A percentile compares a stretch with the other conserved stretches of the same genome.
Conservation (phyloP, 2,329 filamentous ascomycete species). For the Colletotrichum lupini region DNA sequence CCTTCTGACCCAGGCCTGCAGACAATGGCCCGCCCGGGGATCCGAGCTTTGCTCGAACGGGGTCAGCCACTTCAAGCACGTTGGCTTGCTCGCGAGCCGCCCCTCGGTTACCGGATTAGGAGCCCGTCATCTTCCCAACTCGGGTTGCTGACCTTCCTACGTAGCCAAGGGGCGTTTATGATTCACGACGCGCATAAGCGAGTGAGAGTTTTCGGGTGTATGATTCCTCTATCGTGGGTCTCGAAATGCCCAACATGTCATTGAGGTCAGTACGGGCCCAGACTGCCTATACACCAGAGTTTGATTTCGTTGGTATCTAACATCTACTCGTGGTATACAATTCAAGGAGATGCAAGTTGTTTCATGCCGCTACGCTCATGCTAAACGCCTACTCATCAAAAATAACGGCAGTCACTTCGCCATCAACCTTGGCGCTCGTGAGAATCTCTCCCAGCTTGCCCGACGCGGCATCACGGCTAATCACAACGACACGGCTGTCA, state of each 20-base stretch:
- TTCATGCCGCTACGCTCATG: background rate
- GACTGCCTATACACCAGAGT: background rate
- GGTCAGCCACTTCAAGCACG: background rate
- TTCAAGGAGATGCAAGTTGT: too few relatives aligned
- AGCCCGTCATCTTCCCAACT: background rate
- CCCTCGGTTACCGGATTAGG: background rate
- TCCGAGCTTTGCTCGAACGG: background rate
- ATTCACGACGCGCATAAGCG: background rate
- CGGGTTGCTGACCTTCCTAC: background rate
- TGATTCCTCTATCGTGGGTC: background rate
- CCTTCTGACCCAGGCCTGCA: background rate
- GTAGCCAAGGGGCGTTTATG: background rate
- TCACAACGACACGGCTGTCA: constrained; percentile 69
- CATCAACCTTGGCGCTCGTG: constrained; percentile 54
- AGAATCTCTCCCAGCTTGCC: constrained; percentile 65
- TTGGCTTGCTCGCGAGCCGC: background rate
- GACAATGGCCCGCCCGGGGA: background rate
- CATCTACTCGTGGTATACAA: background rate
- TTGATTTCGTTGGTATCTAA: background rate
- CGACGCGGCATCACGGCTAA: constrained; percentile 67
- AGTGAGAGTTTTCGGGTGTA: background rate
- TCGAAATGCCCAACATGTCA: background rate
- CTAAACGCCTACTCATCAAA: constrained; percentile 54
- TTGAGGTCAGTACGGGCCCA: background rate
- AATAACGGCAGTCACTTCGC: constrained; percentile 58